Base-by-base conservation (phyloP, 1,284 basidiomycete species). In the Tilletia horrida region DNA sequence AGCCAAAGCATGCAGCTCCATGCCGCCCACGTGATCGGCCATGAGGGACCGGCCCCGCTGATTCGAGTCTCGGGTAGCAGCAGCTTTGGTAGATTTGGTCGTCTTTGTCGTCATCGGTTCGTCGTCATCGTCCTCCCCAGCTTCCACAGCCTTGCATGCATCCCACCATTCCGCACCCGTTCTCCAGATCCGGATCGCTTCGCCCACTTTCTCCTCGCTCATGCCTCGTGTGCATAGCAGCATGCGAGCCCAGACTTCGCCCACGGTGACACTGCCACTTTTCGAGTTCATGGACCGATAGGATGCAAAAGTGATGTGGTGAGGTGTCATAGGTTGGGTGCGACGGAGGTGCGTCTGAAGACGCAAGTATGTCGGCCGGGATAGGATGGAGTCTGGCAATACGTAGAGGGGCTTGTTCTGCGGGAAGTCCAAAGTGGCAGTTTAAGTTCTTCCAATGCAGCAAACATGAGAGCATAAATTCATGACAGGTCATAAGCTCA, bases 261-360 rank as follows among this genome's bases (percentile, higher is more conserved):
- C 73, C 3, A 85, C 69, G 0, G 85, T 86, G 44, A 82, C 69
- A 9, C 81, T 82, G 0, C 81, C 83, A 11, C 83, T 83, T 69
- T 87, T 85, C 64, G 83, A 80, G 75, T 86, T 86, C 57, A 87
- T 80, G 23, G 78, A 77, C 67, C 84, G 83, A 69, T 84, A 86
- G 0, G 82, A 81, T 9, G 82, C 74, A 68, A 84, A 86, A 9
- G 83, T 82, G 4, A 84, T 85, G 45, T 85, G 78, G 69, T 83
- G 85, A 0, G 71, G 70, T 9, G 67, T 74, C 8, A 69, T 65
- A 0, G 84, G 82, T 1, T 82, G 57, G 0, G 72, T 67, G 8
- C 66, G 27, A 25, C 82, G 82, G 27, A 87, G 80, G 50, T 83
- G 75, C 6, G 68, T 72, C 59, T 83, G 81, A 8, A 83, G 73